phyloP scores from a whole-genome alignment of 257 asterid species.

The Lithospermum erythrorhizon region DNA sequence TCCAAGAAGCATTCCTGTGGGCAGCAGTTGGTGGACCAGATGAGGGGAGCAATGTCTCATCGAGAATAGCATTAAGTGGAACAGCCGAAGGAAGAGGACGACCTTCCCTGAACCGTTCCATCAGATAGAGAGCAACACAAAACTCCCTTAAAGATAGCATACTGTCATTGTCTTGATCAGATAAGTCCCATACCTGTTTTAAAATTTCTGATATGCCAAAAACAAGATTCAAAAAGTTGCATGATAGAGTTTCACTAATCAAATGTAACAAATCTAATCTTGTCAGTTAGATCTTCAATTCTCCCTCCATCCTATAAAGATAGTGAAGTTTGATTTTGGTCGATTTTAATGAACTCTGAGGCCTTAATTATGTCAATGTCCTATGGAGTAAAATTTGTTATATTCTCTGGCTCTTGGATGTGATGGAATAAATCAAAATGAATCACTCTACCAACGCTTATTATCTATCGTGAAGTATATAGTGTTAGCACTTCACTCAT shows the following conservation, averaged over 20 bases:
- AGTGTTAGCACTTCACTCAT: too few relatives aligned
- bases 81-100: slow-evolving; percentile 62
- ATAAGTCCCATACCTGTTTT: slow-evolving; percentile 95
- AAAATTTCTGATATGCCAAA: slow-evolving; percentile 52
- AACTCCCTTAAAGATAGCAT: slow-evolving; percentile 91
- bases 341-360: too few relatives aligned
- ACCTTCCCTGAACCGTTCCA: slow-evolving; percentile 94
- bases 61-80: slow-evolving; percentile 61
- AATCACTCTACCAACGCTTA: too few relatives aligned
- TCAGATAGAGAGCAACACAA: slow-evolving; percentile 86
- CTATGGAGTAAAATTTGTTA: too few relatives aligned
- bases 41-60: slow-evolving; percentile 26
- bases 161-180: slow-evolving; percentile 95
- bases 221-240: too few relatives aligned
- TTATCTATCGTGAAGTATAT: too few relatives aligned
- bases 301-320: slow-evolving; percentile 31
- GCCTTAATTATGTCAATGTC: too few relatives aligned
- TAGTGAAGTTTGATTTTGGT: too few relatives aligned
- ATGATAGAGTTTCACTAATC: too few relatives aligned
- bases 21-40: background rate
- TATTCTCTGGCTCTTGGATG: too few relatives aligned
- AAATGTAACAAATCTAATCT: background rate
- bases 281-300: slow-evolving; percentile 11
- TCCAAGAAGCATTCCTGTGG: slow-evolving; percentile 1
- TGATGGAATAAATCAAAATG: too few relatives aligned